Base-by-base conservation (phyloP, 176 grass and related monocot genomes). In the Oryza longistaminata region DNA sequence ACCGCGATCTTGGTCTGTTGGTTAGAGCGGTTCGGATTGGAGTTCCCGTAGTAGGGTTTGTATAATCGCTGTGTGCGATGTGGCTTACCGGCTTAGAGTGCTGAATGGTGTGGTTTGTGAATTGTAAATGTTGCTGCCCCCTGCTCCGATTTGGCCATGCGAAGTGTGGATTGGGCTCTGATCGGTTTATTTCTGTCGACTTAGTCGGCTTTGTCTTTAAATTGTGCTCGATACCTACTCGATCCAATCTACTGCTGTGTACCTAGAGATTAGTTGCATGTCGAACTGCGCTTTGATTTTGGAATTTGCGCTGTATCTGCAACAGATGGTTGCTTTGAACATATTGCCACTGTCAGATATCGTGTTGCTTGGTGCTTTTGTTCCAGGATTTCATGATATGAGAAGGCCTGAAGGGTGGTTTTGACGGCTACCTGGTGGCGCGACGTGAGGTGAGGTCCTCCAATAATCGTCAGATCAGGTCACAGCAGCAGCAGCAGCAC, bases 401-500 rank as follows among this genome's bases (percentile, higher is more conserved):
- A 80, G 35, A n/a, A 13, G 35, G 12, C 1, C 6, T 64, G 76
- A 44, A 13, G 35, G 12, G 7, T 37, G 52, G 19, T 26, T 16
- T 87, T 76, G 85, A 82, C 78, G 64, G 85, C 71, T 87, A 76
- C 16, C 9, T 8, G 48, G 49, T 40, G 85, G 85, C 58, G 71
- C 71, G 31, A 81, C 73, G 61, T 64, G 70, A 60, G 25, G 10
- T 49, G 67, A 10, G 29, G 2, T 31, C 46, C 76, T 68, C 85
- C 85, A 87, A 87, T 87, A 87, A 86, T 86, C 75, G 6, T 58
- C 75, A 14, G 72, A 0, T 31, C 29, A 31, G 29, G n/a, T n/a
- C n/a, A n/a, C n/a, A 31, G 29, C 29, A 31, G 29, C 29, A 31
- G 29, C 29, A 66, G 42, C 82, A 43, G 42, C 42, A 43, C 39